These are phyloP conservation scores for Lipomyces yamadae DNA, from an alignment of 805 yeast genomes.

Conservation along the genomic window DNA sequence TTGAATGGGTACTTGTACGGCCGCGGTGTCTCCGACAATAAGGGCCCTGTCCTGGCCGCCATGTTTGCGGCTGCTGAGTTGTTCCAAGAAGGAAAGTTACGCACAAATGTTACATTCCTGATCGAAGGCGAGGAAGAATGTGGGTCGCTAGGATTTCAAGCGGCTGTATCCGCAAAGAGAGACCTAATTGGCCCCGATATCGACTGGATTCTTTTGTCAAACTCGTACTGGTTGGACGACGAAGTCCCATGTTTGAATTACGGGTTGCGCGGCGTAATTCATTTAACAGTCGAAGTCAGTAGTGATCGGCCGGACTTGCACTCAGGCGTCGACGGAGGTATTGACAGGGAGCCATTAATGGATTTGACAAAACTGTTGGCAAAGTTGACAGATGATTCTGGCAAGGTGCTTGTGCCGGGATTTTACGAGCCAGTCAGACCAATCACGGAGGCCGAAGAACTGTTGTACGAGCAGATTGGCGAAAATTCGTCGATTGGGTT, in stretches of 20 bases:
- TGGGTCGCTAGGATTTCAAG: constrained; percentile 84
- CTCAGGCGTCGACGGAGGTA: constrained; percentile 97
- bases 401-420: constrained; percentile 64
- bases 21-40: constrained; percentile 92
- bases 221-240: constrained; percentile 94
- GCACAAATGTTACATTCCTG: constrained; percentile 76
- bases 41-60: constrained; percentile 90
- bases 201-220: constrained; percentile 88
- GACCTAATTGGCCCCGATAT: constrained; percentile 61
- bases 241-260: constrained; percentile 88
- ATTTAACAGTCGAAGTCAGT: constrained; percentile 70
- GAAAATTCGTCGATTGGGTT: constrained; percentile 45
- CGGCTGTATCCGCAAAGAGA: constrained; percentile 58
- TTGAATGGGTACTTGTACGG: constrained; percentile 86
- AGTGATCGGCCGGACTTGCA: constrained; percentile 87
- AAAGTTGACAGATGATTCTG: constrained; percentile 59
- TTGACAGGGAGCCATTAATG: constrained; percentile 82
- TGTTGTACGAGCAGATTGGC: constrained; percentile 64
- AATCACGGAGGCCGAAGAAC: constrained; percentile 61
- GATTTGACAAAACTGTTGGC: constrained; percentile 78
- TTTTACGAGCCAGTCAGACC: constrained; percentile 72
- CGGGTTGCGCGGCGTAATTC: constrained; percentile 90
- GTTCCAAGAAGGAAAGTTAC: constrained; percentile 55
- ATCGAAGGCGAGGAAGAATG: constrained; percentile 96
- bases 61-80: constrained; percentile 84